These are phyloP conservation scores for Chalciporus piperatoides DNA, from an alignment of 1,284 basidiomycete genomes.

Conservation along the genomic window DNA sequence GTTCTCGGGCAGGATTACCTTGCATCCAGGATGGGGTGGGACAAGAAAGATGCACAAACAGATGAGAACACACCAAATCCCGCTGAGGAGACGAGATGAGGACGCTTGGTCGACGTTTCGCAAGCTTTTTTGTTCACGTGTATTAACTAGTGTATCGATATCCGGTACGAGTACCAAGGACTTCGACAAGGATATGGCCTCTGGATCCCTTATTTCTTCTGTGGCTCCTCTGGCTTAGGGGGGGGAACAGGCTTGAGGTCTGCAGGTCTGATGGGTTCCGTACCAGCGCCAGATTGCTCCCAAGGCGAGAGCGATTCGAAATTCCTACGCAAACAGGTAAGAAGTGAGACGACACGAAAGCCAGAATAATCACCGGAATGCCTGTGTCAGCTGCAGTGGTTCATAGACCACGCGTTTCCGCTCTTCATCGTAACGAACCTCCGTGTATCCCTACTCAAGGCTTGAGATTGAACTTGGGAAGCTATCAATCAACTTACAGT, in stretches of 20 bases:
- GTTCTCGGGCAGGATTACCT: slow-evolving; percentile 87
- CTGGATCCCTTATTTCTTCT: slow-evolving; percentile 56
- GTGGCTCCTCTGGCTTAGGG: slow-evolving; percentile 55
- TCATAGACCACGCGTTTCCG: slow-evolving; percentile 98
- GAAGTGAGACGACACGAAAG: slow-evolving; percentile 2
- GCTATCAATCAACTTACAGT: slow-evolving; percentile 55
- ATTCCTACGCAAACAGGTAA: slow-evolving; percentile 54
- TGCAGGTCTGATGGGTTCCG: slow-evolving; percentile 64
- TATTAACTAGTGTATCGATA: slow-evolving; percentile 16
- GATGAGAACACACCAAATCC: slow-evolving; percentile 8
- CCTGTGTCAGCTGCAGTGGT: slow-evolving; percentile 96
- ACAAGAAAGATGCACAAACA: slow-evolving; percentile 23
- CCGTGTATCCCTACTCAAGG: slow-evolving; percentile 79
- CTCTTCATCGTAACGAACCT: slow-evolving; percentile 98
- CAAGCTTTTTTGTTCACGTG: slow-evolving; percentile 13
- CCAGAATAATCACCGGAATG: slow-evolving; percentile 72
- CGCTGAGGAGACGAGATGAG: slow-evolving; percentile 15
- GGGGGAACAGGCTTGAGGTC: slow-evolving; percentile 69
- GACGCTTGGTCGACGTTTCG: slow-evolving; percentile 7
- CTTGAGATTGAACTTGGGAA: not conserved
- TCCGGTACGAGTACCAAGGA: slow-evolving; percentile 1
- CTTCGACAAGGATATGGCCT: not conserved
- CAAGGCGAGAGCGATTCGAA: slow-evolving; percentile 94
- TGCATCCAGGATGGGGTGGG: slow-evolving; percentile 78
- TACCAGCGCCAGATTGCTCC: slow-evolving; percentile 94